phyloP scores from a whole-genome alignment of 768 basidiomycete genomes.

The Paxillus rubicundulus region DNA sequence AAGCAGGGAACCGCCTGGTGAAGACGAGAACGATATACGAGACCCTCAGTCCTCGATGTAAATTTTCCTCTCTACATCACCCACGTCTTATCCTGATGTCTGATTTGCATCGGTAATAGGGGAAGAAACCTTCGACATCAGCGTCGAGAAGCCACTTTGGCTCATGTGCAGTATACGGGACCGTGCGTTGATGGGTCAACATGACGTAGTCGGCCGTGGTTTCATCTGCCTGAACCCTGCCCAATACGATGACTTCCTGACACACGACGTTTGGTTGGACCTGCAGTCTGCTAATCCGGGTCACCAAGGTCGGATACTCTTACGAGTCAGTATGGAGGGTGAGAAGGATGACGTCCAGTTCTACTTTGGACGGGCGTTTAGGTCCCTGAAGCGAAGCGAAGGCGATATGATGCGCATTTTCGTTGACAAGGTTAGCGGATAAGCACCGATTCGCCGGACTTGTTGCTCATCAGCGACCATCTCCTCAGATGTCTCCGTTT shows the following conservation, averaged over 20 bases:
- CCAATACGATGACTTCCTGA: constrained; percentile 82
- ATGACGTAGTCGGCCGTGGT: constrained; percentile 86
- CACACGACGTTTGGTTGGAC: constrained; percentile 91
- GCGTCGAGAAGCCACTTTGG: constrained; percentile 93
- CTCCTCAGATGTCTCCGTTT: constrained; percentile 83
- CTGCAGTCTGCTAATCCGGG: constrained; percentile 57
- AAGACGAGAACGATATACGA: constrained; percentile 98
- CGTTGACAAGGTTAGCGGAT: constrained; percentile 80
- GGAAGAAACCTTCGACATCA: constrained; percentile 97
- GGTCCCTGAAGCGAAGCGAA: constrained; percentile 89
- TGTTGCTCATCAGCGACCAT: not conserved
- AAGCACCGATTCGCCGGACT: not conserved
- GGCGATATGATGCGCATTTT: constrained; percentile 95
- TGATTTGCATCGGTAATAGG: constrained; percentile 45
- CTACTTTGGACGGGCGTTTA: constrained; percentile 94
- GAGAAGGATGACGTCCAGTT: constrained; percentile 98
- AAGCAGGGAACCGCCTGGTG: constrained; percentile 82
- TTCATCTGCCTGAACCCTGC: constrained; percentile 91
- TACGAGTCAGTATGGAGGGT: constrained; percentile 96
- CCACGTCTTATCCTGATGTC: constrained; percentile 4
- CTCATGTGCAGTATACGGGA: constrained; percentile 94
- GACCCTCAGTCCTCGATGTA: constrained; percentile 84
- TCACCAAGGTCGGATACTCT: constrained; percentile 69
- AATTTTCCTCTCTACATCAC: constrained; percentile 27
- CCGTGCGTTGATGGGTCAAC: constrained; percentile 86